A percentile compares a stretch with the other conserved stretches of the same genome.
These are phyloP conservation scores for Sporormia fimetaria DNA, from an alignment of 495 filamentous ascomycete genomes.

Conservation along the genomic window DNA sequence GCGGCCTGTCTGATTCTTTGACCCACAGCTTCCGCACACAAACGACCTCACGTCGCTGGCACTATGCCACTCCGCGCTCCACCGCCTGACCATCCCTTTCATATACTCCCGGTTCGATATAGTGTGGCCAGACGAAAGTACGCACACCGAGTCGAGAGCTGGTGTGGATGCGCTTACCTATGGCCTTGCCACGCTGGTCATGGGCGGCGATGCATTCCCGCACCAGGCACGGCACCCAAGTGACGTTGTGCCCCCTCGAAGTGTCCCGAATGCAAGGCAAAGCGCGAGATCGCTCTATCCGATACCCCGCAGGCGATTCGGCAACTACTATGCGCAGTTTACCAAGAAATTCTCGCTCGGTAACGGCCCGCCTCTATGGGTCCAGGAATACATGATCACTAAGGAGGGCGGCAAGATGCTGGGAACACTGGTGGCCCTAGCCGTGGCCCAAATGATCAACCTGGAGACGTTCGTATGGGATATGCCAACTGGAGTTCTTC, in stretches of 20 bases:
- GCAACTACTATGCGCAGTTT: constrained; percentile 76
- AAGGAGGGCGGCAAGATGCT: constrained; percentile 93
- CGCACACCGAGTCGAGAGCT: constrained; percentile 51
- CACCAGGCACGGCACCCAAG: constrained; percentile 25
- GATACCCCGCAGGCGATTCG: constrained; percentile 37
- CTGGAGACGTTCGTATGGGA: constrained; percentile 92
- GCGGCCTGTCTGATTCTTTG: not conserved
- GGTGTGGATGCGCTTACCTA: constrained; percentile 89
- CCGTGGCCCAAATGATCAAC: constrained; percentile 74
- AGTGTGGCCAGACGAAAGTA: constrained; percentile 72
- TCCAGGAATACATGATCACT: constrained; percentile 74
- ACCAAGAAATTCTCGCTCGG: constrained; percentile 84
- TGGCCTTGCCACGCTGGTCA: constrained; percentile 74
- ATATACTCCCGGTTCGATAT: constrained; percentile 94
- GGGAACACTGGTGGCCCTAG: constrained; percentile 77
- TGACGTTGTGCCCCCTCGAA: no score
- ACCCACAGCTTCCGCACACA: constrained; percentile 62
- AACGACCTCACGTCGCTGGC: constrained; percentile 80
- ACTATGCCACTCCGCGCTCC: constrained; percentile 72
- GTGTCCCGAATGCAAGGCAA: constrained; percentile 4
- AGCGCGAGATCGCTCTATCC: constrained; percentile 15
- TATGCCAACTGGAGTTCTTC: constrained; percentile 83
- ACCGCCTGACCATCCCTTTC: constrained; percentile 65
- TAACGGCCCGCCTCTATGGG: constrained; percentile 73
- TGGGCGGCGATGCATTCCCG: constrained; percentile 60